Percentiles rank a stretch among this genome's conserved stretches.
Conservation (phyloP, 1,284 basidiomycete genomes). For the Schizophyllum amplum region DNA sequence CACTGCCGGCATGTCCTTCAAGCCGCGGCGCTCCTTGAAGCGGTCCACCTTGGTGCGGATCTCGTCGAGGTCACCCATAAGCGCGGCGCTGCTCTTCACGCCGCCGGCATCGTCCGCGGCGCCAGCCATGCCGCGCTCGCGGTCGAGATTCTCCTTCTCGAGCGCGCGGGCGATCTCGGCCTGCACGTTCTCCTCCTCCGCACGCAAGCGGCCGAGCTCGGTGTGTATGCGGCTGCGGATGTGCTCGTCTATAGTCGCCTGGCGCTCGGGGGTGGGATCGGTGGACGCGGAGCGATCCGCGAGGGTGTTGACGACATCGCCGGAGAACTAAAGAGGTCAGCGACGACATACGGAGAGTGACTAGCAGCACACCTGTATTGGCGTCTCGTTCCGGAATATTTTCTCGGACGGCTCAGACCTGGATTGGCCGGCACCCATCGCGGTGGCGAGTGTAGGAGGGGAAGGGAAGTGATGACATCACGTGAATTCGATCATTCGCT, state of each 20-base stretch:
- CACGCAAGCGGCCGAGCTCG: slow-evolving; percentile 53
- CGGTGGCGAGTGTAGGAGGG: neutral
- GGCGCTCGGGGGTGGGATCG: slow-evolving; percentile 53
- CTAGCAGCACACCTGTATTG: slow-evolving; percentile 46
- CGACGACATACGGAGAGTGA: neutral
- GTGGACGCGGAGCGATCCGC: slow-evolving; percentile 53
- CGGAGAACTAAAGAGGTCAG: slow-evolving; percentile 48
- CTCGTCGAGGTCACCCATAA: slow-evolving; percentile 68
- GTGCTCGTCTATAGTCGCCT: slow-evolving; percentile 61
- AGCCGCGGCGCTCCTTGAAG: slow-evolving; percentile 51
- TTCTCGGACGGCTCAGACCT: slow-evolving; percentile 44
- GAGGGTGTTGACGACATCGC: slow-evolving; percentile 68
- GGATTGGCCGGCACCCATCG: slow-evolving; percentile 64
- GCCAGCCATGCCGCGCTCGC: slow-evolving; percentile 48
- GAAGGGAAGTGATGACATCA: neutral
- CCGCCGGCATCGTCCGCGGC: slow-evolving; percentile 33
- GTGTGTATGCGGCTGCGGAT: slow-evolving; percentile 59
- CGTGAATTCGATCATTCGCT: neutral
- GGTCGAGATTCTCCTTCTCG: slow-evolving; percentile 75
- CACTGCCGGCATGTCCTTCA: slow-evolving; percentile 48
- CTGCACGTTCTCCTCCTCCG: slow-evolving; percentile 58
- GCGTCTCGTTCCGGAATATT: slow-evolving; percentile 53
- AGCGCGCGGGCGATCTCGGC: slow-evolving; percentile 62
- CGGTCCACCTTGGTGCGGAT: slow-evolving; percentile 64
- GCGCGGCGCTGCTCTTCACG: slow-evolving; percentile 48